phyloP scores from a whole-genome alignment of 2,329 filamentous ascomycete species.

The Pseudogymnoascus sp. region DNA sequence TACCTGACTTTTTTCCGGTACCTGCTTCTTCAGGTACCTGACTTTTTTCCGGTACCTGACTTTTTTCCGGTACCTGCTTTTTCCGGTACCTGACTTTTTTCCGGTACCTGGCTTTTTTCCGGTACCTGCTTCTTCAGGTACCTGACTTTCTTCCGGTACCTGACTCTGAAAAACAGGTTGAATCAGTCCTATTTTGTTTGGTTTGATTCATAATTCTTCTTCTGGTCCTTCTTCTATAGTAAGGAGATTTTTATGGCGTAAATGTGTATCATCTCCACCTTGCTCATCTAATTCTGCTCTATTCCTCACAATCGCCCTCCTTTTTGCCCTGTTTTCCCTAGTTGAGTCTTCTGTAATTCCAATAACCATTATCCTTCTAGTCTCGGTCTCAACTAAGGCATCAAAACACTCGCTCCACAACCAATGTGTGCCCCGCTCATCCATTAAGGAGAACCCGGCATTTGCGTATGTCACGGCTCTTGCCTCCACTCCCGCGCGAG shows the following conservation, averaged over 20 bases:
- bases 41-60: not conserved
- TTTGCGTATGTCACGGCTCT: not conserved
- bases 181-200: not conserved
- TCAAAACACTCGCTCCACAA: not conserved
- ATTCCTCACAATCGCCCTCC: not conserved
- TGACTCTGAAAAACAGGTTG: not conserved
- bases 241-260: not conserved
- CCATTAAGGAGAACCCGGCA: not conserved
- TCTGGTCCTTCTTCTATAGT: not conserved
- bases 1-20: not conserved
- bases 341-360: not conserved
- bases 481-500: not conserved
- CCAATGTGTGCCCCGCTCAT: not conserved
- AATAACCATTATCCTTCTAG: not conserved
- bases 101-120: accelerated
- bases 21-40: not conserved
- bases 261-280: not conserved
- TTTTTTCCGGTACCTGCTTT: no score
- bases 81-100: no score
- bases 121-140: not conserved
- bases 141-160: not conserved
- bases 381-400: not conserved
- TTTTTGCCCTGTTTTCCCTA: not conserved
- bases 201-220: not conserved
- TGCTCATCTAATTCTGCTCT: not conserved